Conservation (phyloP, 1,284 basidiomycete genomes). For the Blastosporella zonata region DNA sequence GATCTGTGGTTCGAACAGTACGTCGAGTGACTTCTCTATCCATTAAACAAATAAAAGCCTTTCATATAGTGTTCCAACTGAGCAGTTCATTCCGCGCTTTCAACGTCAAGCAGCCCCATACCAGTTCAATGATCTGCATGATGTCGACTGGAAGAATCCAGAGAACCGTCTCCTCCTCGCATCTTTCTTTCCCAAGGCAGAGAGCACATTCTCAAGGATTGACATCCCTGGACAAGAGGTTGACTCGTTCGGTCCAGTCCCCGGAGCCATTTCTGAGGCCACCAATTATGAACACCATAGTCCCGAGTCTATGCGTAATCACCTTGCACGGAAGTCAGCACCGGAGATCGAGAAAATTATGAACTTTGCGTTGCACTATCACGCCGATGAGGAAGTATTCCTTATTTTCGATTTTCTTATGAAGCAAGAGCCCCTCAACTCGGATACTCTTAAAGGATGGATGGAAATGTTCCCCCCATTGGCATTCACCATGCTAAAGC, state of each 20-base stretch:
- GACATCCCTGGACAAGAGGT: slow-evolving; percentile 2
- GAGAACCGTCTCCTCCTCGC: slow-evolving; percentile 29
- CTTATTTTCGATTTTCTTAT: slow-evolving; percentile 44
- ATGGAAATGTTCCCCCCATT: slow-evolving; percentile 49
- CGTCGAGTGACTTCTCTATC: slow-evolving; percentile 23
- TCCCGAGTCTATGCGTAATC: slow-evolving; percentile 28
- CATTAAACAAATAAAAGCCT: background rate
- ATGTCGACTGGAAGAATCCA: slow-evolving; percentile 42
- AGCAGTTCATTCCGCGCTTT: slow-evolving; percentile 50
- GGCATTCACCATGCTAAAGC: slow-evolving; percentile 50
- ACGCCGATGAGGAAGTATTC: slow-evolving; percentile 52
- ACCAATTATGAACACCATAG: slow-evolving; percentile 25
- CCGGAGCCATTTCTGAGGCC: slow-evolving; percentile 17
- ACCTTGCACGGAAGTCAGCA: slow-evolving; percentile 28
- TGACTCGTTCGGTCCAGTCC: slow-evolving; percentile 20
- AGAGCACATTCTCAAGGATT: slow-evolving; percentile 8
- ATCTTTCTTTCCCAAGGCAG: slow-evolving; percentile 28
- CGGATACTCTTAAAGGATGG: slow-evolving; percentile 35
- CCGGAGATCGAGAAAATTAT: slow-evolving; percentile 39
- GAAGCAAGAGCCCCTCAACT: slow-evolving; percentile 31
- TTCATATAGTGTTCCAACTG: slow-evolving; percentile 49
- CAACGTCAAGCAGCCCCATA: slow-evolving; percentile 44
- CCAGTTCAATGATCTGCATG: slow-evolving; percentile 35
- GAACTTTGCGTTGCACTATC: slow-evolving; percentile 40
- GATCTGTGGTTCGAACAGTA: slow-evolving; percentile 67